Conservation (phyloP, 805 yeast genomes). For the Peterozyma xylosa region DNA sequence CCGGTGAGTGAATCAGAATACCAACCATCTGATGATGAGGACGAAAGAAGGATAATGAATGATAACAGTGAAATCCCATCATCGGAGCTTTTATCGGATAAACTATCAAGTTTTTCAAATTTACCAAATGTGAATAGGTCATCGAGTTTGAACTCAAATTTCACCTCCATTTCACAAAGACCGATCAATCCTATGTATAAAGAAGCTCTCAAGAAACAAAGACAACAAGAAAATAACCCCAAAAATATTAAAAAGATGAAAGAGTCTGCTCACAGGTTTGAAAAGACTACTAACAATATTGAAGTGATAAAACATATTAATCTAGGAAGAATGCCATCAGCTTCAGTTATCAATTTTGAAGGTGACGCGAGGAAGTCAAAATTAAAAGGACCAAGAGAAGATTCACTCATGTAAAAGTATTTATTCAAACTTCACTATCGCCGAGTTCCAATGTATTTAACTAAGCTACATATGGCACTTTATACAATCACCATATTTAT, state of each 20-base stretch:
- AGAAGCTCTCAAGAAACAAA: conserved; percentile 1
- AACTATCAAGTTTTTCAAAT: conserved; percentile 6
- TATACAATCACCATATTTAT: no score
- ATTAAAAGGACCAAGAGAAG: neutral
- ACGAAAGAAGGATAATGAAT: neutral
- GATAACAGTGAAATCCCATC: conserved; percentile 3
- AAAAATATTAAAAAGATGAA: neutral
- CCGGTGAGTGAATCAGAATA: conserved; percentile 5
- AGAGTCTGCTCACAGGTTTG: neutral
- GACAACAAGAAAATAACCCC: neutral
- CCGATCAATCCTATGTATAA: conserved; percentile 17
- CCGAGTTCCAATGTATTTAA: no score
- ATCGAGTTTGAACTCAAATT: conserved; percentile 21
- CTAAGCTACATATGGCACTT: no score
- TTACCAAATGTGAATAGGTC: conserved; percentile 19
- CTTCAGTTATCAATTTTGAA: no score
- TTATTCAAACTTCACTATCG: no score
- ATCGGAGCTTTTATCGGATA: conserved; percentile 4
- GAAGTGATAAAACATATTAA: neutral
- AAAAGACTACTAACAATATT: neutral
- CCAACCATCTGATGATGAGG: neutral
- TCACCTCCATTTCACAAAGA: conserved; percentile 20
- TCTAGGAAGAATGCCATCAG: no score
- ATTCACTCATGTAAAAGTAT: neutral
- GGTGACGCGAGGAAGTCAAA: neutral